A percentile compares a stretch with the other conserved stretches of the same genome.
Evolutionary conservation across 306 rosid species (phyloP).

Genomic region (Gastrolobium villosum): DNA sequence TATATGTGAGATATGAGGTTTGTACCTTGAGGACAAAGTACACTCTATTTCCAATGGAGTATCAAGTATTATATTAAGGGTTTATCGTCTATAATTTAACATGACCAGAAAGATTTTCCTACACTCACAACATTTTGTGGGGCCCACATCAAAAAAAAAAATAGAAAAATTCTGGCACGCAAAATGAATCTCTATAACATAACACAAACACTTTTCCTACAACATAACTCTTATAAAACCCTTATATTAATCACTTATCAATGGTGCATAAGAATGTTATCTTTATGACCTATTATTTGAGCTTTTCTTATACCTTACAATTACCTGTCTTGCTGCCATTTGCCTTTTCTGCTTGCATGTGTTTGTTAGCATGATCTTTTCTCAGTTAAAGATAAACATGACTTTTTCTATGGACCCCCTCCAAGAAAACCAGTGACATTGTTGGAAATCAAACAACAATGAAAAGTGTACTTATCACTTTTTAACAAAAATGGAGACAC

Average conservation of each 20-base stretch:
- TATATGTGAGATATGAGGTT: constrained; percentile 65
- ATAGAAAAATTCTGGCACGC: too few species aligned
- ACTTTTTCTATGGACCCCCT: constrained; percentile 24
- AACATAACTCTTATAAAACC: too few species aligned
- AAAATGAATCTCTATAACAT: too few species aligned
- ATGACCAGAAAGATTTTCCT: too few species aligned
- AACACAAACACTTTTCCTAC: too few species aligned
- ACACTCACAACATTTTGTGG: too few species aligned
- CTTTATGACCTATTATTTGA: constrained; percentile 31
- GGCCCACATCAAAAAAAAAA: too few species aligned
- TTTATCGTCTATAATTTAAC: too few species aligned
- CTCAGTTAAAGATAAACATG: constrained; percentile 44
- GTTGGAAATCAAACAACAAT: constrained; percentile 41
- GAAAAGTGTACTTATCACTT: constrained; percentile 44
- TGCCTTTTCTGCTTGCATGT: constrained; percentile 59
- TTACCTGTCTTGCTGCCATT: constrained; percentile 43
- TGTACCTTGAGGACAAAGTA: constrained; percentile 62
- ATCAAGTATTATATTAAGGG: constrained; percentile 69
- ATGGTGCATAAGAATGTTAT: constrained; percentile 51
- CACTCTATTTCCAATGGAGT: constrained; percentile 71
- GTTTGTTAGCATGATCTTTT: constrained; percentile 48
- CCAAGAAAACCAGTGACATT: constrained; percentile 43
- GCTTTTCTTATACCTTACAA: constrained; percentile 31
- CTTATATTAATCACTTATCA: constrained; percentile 60
- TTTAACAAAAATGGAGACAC: constrained; percentile 55